phyloP scores from a whole-genome alignment of 768 basidiomycete genomes.

The Pleurotus tuber-regium region DNA sequence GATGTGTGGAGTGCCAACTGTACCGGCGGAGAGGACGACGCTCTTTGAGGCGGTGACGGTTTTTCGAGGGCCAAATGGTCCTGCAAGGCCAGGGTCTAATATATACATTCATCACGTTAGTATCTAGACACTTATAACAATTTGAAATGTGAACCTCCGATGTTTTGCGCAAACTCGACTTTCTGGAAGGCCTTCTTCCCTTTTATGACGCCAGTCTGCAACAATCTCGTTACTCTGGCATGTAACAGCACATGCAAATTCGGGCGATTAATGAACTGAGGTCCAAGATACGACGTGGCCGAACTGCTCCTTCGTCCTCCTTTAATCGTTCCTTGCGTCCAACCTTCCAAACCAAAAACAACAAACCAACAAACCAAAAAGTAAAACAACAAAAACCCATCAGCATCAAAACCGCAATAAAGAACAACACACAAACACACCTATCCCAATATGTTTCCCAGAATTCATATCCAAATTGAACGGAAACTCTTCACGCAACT shows the following conservation, averaged over 20 bases:
- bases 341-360: constrained; percentile 15
- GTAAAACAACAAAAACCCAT: not conserved
- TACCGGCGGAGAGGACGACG: constrained; percentile 28
- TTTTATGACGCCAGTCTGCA: not conserved
- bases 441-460: constrained; percentile 28
- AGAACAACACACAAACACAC: constrained; percentile 14
- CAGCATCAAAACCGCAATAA: too few species aligned
- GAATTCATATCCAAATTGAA: constrained; percentile 28
- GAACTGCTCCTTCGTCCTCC: constrained; percentile 19
- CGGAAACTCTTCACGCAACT: constrained; percentile 21
- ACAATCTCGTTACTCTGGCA: constrained; percentile 16
- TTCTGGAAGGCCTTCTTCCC: constrained; percentile 12
- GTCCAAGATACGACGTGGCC: constrained; percentile 23
- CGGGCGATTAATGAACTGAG: constrained; percentile 19
- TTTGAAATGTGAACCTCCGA: constrained; percentile 1
- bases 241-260: constrained; percentile 25
- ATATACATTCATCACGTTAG: too few species aligned
- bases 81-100: not conserved
- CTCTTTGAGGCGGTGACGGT: constrained; percentile 15
- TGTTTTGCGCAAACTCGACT: constrained; percentile 17
- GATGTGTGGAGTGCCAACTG: constrained; percentile 23
- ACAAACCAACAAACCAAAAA: not conserved
- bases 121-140: not conserved
- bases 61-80: not conserved
- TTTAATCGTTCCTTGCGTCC: constrained; percentile 17